These are phyloP conservation scores for Papiliotrema terrestris DNA, from an alignment of 1,284 basidiomycete genomes.

Conservation along the genomic window DNA sequence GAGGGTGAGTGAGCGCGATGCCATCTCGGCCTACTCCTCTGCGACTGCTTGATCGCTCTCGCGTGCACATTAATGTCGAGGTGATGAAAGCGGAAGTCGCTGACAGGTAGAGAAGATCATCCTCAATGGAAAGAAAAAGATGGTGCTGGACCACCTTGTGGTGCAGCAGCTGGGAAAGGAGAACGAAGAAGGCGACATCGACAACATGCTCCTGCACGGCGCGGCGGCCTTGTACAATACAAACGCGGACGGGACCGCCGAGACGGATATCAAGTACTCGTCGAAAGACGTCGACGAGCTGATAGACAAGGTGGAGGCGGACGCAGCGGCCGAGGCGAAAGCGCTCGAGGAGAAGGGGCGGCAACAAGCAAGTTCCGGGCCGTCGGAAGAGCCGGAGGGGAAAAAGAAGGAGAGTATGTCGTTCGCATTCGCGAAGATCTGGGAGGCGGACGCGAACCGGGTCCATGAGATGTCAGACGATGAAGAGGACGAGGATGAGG, in stretches of 20 bases:
- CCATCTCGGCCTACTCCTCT: background rate
- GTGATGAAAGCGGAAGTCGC: conserved; percentile 5
- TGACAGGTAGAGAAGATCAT: conserved; percentile 68
- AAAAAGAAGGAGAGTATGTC: conserved; percentile 44
- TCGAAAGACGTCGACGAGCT: conserved; percentile 75
- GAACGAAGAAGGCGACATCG: conserved; percentile 66
- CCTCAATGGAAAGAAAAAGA: conserved; percentile 82
- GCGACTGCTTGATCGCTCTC: too few species aligned
- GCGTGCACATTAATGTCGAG: background rate
- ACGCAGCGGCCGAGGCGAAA: conserved; percentile 57
- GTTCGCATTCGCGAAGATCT: conserved; percentile 82
- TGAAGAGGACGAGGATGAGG: conserved; percentile 50
- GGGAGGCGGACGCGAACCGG: conserved; percentile 70
- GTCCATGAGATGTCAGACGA: conserved; percentile 64
- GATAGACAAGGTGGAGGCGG: conserved; percentile 74
- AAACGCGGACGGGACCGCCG: conserved; percentile 48
- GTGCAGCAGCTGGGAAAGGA: conserved; percentile 84
- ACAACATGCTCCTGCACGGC: conserved; percentile 77
- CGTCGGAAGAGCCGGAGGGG: conserved; percentile 7
- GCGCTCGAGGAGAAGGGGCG: conserved; percentile 33
- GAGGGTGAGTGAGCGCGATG: conserved; percentile 60
- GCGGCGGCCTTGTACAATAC: conserved; percentile 74
- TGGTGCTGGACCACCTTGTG: conserved; percentile 85
- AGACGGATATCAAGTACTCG: conserved; percentile 67
- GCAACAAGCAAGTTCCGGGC: conserved; percentile 40